These are phyloP conservation scores for Camillea tinctor DNA, from an alignment of 2,329 filamentous ascomycete species.

Conservation along the genomic window DNA sequence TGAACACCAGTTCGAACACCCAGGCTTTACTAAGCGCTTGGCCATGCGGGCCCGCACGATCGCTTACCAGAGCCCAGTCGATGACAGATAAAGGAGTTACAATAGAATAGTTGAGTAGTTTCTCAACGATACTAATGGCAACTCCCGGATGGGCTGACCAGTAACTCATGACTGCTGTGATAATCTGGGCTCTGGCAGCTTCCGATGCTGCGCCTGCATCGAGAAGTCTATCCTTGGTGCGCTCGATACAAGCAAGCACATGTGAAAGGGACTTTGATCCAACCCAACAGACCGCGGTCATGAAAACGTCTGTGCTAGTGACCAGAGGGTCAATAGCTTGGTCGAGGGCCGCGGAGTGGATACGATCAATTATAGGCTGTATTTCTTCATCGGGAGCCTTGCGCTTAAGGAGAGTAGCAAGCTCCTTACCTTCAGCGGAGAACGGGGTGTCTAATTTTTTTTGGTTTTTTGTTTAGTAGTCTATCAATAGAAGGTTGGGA, in stretches of 20 bases:
- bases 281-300: slow-evolving; percentile 89
- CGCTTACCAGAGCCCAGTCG: slow-evolving; percentile 75
- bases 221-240: slow-evolving; percentile 84
- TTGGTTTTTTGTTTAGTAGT: slow-evolving; percentile 19
- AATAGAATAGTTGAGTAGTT: slow-evolving; percentile 95
- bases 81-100: slow-evolving; percentile 82
- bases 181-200: slow-evolving; percentile 79
- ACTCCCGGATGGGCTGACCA: slow-evolving; percentile 92
- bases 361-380: slow-evolving; percentile 74
- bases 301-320: slow-evolving; percentile 87
- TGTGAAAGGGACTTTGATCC: slow-evolving; percentile 96
- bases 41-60: slow-evolving; percentile 56
- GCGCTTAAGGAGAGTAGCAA: slow-evolving; percentile 74
- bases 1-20: slow-evolving; percentile 85
- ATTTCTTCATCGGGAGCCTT: slow-evolving; percentile 86
- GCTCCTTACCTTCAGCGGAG: slow-evolving; percentile 76
- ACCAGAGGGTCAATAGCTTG: slow-evolving; percentile 75
- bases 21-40: slow-evolving; percentile 69
- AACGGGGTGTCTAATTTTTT: slow-evolving; percentile 68
- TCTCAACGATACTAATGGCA: slow-evolving; percentile 90
- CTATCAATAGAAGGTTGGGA: slow-evolving; percentile 2
- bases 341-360: slow-evolving; percentile 74
- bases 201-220: slow-evolving; percentile 74
- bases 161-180: slow-evolving; percentile 85
- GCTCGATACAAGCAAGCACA: slow-evolving; percentile 91